Evolutionary conservation across 371 early-diverging fungal species (phyloP), one percentile per base, ranked within the genome.

Genomic region (Apophysomyces sp.): DNA sequence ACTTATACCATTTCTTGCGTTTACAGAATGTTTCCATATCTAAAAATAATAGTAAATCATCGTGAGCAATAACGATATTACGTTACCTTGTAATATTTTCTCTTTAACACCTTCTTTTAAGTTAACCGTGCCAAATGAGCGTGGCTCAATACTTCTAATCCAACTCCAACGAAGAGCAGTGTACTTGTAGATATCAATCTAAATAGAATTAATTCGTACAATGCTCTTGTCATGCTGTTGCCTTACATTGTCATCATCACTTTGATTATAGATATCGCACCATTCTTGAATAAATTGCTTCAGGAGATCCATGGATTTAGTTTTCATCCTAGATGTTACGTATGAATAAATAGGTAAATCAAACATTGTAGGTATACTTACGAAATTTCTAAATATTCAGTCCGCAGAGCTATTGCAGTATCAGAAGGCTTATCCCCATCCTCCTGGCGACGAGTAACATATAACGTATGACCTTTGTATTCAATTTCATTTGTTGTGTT

Each of bases 1-100:
- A 89, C 26, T 86, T 77, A 59, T 96, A 96, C 97, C 97, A 96
- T 12, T 63, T 54, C 51, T 61, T 65, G 31, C 71, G 55, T 9
- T 39, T 62, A 29, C 61, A 61, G 61, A 76, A 76, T 0, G 66
- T 66, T 36, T 73, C 60, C 67, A 76, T 73, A 62, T 76, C 77
- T 67, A 44, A n/a, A n/a, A n/a, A n/a, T n/a, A n/a, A n/a, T n/a
- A 37, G 11, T n/a, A 5, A 11, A 37, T 13, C 37, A 11, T 3
- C 37, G 11, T 37, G 37, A 34, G 29, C 12, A 11, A 41, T 53
- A 26, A 15, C 51, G n/a, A n/a, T n/a, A n/a, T n/a, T n/a, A 34
- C 24, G 13, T 57, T 65, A 73, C 74, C 74, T 24, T 63, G 44
- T 26, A 74, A 37, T 16, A 76, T 52, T 8, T 58, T 44, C 12